Percentiles rank a stretch among this genome's conserved stretches.
phyloP scores from a whole-genome alignment of 2,329 filamentous ascomycete genomes.

The Dactylella cylindrospora region DNA sequence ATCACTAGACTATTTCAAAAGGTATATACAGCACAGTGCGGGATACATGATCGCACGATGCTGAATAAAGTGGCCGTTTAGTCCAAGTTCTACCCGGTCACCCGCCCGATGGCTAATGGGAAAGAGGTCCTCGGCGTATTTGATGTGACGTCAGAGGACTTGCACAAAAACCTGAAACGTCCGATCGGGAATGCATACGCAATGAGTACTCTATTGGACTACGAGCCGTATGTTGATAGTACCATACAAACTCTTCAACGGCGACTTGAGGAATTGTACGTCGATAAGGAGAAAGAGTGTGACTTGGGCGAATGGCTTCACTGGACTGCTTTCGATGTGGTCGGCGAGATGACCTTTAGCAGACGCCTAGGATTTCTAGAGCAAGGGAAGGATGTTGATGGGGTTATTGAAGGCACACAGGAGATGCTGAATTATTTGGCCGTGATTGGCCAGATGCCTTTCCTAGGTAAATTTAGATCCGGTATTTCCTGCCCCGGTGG shows the following conservation, averaged over 20 bases:
- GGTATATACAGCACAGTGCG: conserved; percentile 3
- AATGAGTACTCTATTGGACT: conserved; percentile 74
- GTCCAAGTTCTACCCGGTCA: conserved; percentile 33
- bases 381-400: conserved; percentile 50
- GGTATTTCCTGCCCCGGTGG: no score
- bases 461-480: conserved; percentile 11
- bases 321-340: conserved; percentile 50
- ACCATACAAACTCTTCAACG: conserved; percentile 69
- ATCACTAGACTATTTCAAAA: conserved; percentile 37
- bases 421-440: conserved; percentile 23
- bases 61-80: not conserved
- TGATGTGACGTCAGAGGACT: conserved; percentile 61
- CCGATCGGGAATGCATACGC: conserved; percentile 75
- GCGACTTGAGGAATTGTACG: conserved; percentile 51
- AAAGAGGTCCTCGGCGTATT: conserved; percentile 23
- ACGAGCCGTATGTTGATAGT: conserved; percentile 77
- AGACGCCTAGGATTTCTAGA: conserved; percentile 51
- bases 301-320: conserved; percentile 47
- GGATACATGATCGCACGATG: not conserved
- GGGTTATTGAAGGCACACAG: conserved; percentile 49
- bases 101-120: conserved; percentile 19
- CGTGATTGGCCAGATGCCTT: conserved; percentile 32
- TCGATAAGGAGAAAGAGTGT: conserved; percentile 51
- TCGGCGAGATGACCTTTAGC: conserved; percentile 51
- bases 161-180: conserved; percentile 72